Evolutionary conservation across 306 rosid genomes (phyloP), one percentile per base, ranked within the genome.

Genomic region (Dryas octopetala): DNA sequence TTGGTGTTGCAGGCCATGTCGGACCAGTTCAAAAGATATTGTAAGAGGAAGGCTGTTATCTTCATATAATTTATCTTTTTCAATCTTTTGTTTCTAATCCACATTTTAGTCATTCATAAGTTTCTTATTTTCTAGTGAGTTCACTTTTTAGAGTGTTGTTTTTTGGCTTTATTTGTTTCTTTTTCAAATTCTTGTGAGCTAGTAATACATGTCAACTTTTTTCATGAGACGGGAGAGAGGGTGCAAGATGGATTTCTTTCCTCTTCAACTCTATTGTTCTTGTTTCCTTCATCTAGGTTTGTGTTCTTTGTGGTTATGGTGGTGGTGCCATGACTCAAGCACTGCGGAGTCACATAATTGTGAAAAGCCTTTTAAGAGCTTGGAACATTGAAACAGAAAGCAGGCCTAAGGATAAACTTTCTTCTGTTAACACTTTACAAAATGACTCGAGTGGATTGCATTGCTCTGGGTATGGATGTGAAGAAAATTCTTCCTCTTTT

Each of bases 241-340:
- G n/a, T 68, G 45, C 13, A 16, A 28, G 60, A 68, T 50, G 28
- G 73, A 68, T 68, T 68, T 48, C 61, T 52, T 38, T 38, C 26
- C 15, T 68, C 10, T 70, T 70, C 15, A 52, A 70, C 16, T 14
- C 23, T 68, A 71, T 19, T 74, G 46, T 19, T 63, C 72, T 66
- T 45, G 26, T 7, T 74, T 10, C 70, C 70, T 54, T 66, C 10
- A 32, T 74, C 79, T 81, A 89, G 93, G 89, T 78, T 32, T 89
- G 93, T 67, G 91, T 89, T 52, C 88, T 89, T 9, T 89, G 93
- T 81, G 91, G 93, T 77, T 89, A 89, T 77, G 93, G 91, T 62
- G 93, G 87, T 62, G 93, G 93, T 74, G 93, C 93, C 50, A 89
- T 89, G 93, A 89, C 91, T 73, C 75, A 70, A 73, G 93, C 93